Conservation (phyloP, 495 filamentous ascomycete genomes). For the Rhizodiscina lignyota region DNA sequence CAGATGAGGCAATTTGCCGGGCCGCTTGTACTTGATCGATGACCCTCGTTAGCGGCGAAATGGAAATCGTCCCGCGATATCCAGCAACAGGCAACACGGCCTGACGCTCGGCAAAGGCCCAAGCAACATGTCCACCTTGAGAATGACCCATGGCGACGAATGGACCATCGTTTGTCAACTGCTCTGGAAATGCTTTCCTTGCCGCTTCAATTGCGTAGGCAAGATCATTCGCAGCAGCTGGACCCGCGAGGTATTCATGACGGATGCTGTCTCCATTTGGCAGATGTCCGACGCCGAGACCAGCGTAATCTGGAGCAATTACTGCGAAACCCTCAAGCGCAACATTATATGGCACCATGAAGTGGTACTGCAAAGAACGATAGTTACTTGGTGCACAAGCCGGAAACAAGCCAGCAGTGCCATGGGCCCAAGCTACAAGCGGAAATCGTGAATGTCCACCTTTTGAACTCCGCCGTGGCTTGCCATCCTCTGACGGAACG, state of each 20-base stretch:
- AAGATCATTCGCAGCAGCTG: slow-evolving; percentile 26
- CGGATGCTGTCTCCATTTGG: slow-evolving; percentile 20
- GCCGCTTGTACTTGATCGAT: too few relatives aligned
- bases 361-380: slow-evolving; percentile 29
- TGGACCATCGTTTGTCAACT: slow-evolving; percentile 12
- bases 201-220: slow-evolving; percentile 29
- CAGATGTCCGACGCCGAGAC: slow-evolving; percentile 29
- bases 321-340: slow-evolving; percentile 35
- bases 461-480: too few relatives aligned
- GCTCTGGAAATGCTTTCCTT: slow-evolving; percentile 22
- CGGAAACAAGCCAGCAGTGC: too few relatives aligned
- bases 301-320: slow-evolving; percentile 39
- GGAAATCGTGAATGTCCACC: too few relatives aligned
- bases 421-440: too few relatives aligned
- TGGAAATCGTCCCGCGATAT: too few relatives aligned
- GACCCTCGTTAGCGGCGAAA: too few relatives aligned
- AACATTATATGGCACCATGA: slow-evolving; percentile 26
- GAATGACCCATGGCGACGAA: slow-evolving; percentile 33
- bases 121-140: too few relatives aligned
- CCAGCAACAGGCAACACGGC: too few relatives aligned
- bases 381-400: slow-evolving; percentile 29
- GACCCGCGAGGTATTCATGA: slow-evolving; percentile 25
- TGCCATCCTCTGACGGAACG: too few relatives aligned
- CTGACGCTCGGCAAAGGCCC: too few relatives aligned
- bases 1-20: too few relatives aligned